These are phyloP conservation scores for Pseudogymnoascus verrucosus DNA, from an alignment of 2,329 filamentous ascomycete genomes.

Conservation along the genomic window DNA sequence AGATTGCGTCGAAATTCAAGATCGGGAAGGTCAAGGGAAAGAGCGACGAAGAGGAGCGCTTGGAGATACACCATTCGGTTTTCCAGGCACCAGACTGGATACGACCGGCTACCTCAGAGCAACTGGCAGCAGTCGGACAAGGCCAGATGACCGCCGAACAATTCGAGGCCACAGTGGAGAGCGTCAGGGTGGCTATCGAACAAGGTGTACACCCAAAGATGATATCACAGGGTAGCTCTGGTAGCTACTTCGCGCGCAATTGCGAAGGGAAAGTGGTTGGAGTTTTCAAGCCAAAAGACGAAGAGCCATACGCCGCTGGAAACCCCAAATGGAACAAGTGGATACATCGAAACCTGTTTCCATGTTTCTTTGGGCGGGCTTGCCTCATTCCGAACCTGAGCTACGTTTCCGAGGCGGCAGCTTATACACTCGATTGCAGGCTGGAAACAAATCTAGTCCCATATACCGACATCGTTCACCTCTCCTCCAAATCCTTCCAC, in stretches of 20 bases:
- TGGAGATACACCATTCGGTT: slow-evolving; percentile 96
- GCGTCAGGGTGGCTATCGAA: slow-evolving; percentile 82
- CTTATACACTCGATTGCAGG: slow-evolving; percentile 88
- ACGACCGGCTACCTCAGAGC: slow-evolving; percentile 68
- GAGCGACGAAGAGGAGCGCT: slow-evolving; percentile 68
- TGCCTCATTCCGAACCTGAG: slow-evolving; percentile 95
- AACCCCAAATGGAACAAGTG: slow-evolving; percentile 99
- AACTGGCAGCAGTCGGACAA: slow-evolving; percentile 49
- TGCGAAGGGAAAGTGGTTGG: slow-evolving; percentile 88
- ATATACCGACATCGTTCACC: slow-evolving; percentile 88
- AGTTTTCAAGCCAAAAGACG: slow-evolving; percentile 98
- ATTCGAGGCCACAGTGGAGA: slow-evolving; percentile 84
- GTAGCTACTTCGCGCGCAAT: slow-evolving; percentile 94
- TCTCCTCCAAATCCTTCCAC: slow-evolving; percentile 95
- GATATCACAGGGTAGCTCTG: slow-evolving; percentile 95
- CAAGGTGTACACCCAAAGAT: slow-evolving; percentile 88
- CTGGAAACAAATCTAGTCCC: slow-evolving; percentile 87
- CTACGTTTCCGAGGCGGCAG: slow-evolving; percentile 95
- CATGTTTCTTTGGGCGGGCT: slow-evolving; percentile 91
- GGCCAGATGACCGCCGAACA: slow-evolving; percentile 67
- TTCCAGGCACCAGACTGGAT: slow-evolving; percentile 90
- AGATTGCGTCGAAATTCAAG: slow-evolving; percentile 96
- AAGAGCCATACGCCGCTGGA: slow-evolving; percentile 92
- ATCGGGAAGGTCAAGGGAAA: slow-evolving; percentile 68
- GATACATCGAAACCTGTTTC: slow-evolving; percentile 96